Base-by-base conservation (phyloP, 441 rosid species). In the Flueggea neowawraea region DNA sequence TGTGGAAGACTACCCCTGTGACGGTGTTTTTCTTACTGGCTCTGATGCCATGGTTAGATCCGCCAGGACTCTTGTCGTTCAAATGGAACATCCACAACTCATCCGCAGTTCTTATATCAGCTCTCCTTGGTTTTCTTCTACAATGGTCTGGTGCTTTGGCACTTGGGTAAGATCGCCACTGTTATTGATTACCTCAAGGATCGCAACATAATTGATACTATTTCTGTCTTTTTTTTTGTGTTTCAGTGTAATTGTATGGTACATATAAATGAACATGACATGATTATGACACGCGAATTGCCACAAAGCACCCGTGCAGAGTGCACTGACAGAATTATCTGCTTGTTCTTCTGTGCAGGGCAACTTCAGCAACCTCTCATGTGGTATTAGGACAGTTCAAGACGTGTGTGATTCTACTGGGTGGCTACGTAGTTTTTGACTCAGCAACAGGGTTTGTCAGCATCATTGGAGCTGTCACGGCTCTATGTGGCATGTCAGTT, bases 71-170 rank as follows among this genome's bases (percentile, higher is more conserved):
- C 52, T 60, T 86, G 17, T 75, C 82, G 12, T 91, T 86, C 79
- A 69, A 87, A 55, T 95, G 99, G 97, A 78, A 91, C 77, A 48
- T 86, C 32, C 68, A 61, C 31, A 95, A 89, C 69, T 77, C 92
- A 14, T 74, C 82, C 0, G 84, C 94, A 0, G 73, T 95, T 63
- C 72, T 91, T 39, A 32, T 85, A 51, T 84, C 97, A 22, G 97
- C 99, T 59, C 78, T 89, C 50, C 85, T 95, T 22, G 97, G 99
- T 32, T 91, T 95, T 67, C 91, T 95, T 58, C 86, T 95, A 13
- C 99, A 95, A 51, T 87, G 96, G 97, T 95, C 97, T 2, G 99
- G 97, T 33, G 97, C 97, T 57, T 81, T 94, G 65, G 99, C 97
- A 52, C 88, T 95, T 6, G 97, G 99, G 97, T 95, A 61, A 80